A percentile compares a stretch with the other conserved stretches of the same genome.
phyloP scores from a whole-genome alignment of 352 stramenopile genomes.

The Achlya hypogyna region DNA sequence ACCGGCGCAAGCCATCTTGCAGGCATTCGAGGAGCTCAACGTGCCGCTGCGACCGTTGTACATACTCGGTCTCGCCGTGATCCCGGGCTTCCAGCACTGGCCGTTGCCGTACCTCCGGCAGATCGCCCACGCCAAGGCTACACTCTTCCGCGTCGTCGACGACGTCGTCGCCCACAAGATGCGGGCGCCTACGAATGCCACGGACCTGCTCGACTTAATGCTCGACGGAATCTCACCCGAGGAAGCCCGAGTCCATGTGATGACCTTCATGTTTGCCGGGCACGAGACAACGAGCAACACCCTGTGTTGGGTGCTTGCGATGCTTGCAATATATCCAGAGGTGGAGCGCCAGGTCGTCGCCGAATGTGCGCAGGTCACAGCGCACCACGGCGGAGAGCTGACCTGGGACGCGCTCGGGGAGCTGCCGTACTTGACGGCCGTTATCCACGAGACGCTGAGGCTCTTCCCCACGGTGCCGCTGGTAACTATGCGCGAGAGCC shows the following conservation, averaged over 20 bases:
- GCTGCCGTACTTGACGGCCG: not conserved
- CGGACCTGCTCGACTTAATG: conserved; percentile 14
- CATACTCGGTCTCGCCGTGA: not conserved
- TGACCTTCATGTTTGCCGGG: conserved; percentile 16
- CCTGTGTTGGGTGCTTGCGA: not conserved
- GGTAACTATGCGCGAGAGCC: not conserved
- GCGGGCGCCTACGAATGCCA: not conserved
- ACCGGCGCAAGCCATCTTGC: not conserved
- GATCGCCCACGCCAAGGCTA: not conserved
- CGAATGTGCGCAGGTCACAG: not conserved
- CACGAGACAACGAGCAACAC: conserved; percentile 11
- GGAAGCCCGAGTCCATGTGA: conserved; percentile 10
- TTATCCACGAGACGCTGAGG: conserved; percentile 3
- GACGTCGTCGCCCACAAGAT: not conserved
- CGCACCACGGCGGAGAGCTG: not conserved
- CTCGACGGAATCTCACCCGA: not conserved
- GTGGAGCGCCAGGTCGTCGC: not conserved
- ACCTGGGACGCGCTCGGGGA: not conserved
- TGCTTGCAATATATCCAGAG: not conserved
- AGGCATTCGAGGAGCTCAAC: not conserved
- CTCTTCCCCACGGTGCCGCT: not conserved
- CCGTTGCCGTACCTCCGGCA: not conserved
- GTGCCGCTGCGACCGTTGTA: not conserved
- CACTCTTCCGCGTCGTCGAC: not conserved
- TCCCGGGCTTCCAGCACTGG: conserved; percentile 2